Evolutionary conservation across 441 rosid genomes (phyloP).

Genomic region (Croton setiger): DNA sequence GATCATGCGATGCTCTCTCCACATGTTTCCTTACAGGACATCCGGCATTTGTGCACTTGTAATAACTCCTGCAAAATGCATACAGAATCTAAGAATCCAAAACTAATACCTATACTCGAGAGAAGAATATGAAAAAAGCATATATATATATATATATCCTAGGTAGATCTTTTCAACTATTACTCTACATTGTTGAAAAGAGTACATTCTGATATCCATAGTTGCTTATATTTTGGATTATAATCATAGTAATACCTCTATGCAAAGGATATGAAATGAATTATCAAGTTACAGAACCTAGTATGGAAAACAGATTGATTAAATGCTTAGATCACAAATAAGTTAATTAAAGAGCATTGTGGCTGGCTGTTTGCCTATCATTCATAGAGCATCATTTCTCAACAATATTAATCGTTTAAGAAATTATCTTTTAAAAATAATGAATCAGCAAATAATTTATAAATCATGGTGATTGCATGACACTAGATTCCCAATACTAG

Average conservation of each 20-base stretch:
- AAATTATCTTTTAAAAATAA: not conserved
- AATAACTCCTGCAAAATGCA: slow-evolving; percentile 76
- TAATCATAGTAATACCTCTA: not conserved
- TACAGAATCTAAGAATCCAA: not conserved
- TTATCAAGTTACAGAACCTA: not conserved
- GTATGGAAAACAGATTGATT: not conserved
- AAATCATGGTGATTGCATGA: not conserved
- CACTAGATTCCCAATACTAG: not conserved
- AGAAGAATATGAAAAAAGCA: not conserved
- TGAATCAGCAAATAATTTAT: not conserved
- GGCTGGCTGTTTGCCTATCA: not conserved
- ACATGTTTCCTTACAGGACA: slow-evolving; percentile 98
- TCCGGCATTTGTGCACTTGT: slow-evolving; percentile 90
- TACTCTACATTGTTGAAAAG: not conserved
- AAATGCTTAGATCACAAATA: slow-evolving; percentile 5
- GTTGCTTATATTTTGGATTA: slow-evolving; percentile 4
- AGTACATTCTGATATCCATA: not conserved
- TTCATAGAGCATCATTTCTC: not conserved
- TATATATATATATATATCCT: not conserved
- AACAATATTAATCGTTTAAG: not conserved
- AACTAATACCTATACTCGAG: not conserved
- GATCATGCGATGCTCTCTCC: slow-evolving; percentile 97
- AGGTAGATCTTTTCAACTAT: not conserved
- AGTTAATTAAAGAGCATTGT: not conserved
- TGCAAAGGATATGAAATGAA: not conserved